Evolutionary conservation across 225 moss, liverwort and hornwort genomes (phyloP).

Genomic region (Asterella californica): DNA sequence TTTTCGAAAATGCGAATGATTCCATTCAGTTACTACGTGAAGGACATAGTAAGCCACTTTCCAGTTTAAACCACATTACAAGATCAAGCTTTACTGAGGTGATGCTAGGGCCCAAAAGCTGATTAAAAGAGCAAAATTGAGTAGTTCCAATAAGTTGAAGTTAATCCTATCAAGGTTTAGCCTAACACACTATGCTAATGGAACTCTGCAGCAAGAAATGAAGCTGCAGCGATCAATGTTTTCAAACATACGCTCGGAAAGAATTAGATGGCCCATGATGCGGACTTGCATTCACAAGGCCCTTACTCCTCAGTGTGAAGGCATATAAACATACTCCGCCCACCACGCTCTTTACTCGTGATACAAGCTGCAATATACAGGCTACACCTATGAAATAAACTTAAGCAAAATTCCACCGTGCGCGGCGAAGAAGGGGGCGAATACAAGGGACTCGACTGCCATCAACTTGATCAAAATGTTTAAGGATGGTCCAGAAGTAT

Average conservation of each 20-base stretch:
- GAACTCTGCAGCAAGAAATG: conserved; percentile 15
- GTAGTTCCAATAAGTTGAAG: conserved; percentile 13
- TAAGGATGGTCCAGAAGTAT: conserved; percentile 53
- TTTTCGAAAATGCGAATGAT: too few species aligned
- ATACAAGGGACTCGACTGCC: conserved; percentile 55
- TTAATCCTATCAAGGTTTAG: conserved; percentile 24
- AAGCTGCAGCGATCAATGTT: conserved; percentile 3
- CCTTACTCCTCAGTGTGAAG: conserved; percentile 18
- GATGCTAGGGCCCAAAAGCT: conserved; percentile 11
- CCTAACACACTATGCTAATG: conserved; percentile 10
- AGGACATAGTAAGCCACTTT: too few species aligned
- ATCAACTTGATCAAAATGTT: conserved; percentile 58
- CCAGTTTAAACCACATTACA: too few species aligned
- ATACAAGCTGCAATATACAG: conserved; percentile 10
- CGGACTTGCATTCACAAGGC: conserved; percentile 24
- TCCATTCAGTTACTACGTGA: too few species aligned
- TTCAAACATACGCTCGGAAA: conserved; percentile 23
- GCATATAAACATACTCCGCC: conserved; percentile 13
- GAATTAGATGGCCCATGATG: conserved; percentile 33
- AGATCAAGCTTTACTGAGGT: conserved; percentile 11
- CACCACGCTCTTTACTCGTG: not conserved
- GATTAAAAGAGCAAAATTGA: conserved; percentile 33
- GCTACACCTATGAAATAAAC: conserved; percentile 24
- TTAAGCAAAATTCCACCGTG: conserved; percentile 43
- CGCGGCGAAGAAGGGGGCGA: conserved; percentile 51